Evolutionary conservation across 768 basidiomycete genomes (phyloP), one percentile per base, ranked within the genome.

Genomic region (Lentinula sp.): DNA sequence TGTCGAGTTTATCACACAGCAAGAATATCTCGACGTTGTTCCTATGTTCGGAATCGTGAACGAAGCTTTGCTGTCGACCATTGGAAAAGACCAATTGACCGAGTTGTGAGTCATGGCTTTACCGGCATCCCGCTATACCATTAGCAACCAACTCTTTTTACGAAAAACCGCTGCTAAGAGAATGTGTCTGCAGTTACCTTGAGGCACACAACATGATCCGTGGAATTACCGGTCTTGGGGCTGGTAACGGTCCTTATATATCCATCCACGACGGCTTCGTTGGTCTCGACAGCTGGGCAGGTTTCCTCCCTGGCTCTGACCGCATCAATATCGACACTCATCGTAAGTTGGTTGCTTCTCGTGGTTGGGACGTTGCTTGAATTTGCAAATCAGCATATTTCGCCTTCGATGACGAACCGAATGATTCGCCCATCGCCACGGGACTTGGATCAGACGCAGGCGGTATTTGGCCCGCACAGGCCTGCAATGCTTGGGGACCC

Each of bases 1-100:
- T 67, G 80, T 84, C 56, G 88, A 91, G 71, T 95, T 95, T 74
- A 87, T 95, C 70, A 81, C 83, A n/a, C 89, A 92, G 71, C 81
- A 85, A 2, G 81, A 91, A 66, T 92, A 88, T 76, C 76, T 74
- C 60, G 75, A 87, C 59, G 81, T 93, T 18, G 78, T 88, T 7
- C 78, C 78, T 11, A 75, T 84, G 61, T 89, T 87, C 66, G 82
- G 86, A 37, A 81, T 88, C 62, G 65, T 88, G 59, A 89, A 89
- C 64, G 87, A 89, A 70, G 78, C 86, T 1, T 71, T 81, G 34
- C 61, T 82, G 37, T 65, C 68, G 15, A 76, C 75, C 18, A 88
- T 93, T 48, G 89, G 89, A n/a, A 68, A 68, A 46, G 74, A 79
- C 16, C 70, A 76, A 43, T 64, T 91, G 16, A 78, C 80, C 10